Conservation (phyloP, 2,329 filamentous ascomycete species). For the Scedosporium aurantiacum region DNA sequence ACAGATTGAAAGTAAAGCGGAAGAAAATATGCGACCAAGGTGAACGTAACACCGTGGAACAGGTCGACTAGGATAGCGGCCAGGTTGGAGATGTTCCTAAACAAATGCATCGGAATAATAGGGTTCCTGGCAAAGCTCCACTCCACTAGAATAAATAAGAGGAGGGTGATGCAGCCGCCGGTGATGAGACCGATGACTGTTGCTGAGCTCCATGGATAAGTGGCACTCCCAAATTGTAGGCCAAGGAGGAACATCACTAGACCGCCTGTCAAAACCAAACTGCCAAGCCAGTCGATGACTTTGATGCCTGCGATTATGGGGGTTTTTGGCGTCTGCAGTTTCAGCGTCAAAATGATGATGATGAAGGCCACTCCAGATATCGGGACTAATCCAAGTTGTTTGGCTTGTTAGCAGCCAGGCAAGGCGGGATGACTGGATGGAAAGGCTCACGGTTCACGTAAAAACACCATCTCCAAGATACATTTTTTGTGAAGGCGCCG, state of each 20-base stretch:
- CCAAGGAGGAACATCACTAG: constrained; percentile 61
- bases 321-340: constrained; percentile 56
- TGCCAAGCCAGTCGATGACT: constrained; percentile 51
- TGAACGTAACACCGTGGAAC: constrained; percentile 41
- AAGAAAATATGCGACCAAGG: constrained; percentile 57
- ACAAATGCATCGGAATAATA: constrained; percentile 47
- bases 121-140: constrained; percentile 52
- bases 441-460: constrained; percentile 14
- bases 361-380: constrained; percentile 44
- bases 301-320: constrained; percentile 49
- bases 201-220: constrained; percentile 49
- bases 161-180: constrained; percentile 40
- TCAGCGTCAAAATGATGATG: constrained; percentile 50
- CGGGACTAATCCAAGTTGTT: constrained; percentile 23
- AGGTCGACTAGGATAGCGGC: constrained; percentile 68
- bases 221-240: constrained; percentile 56
- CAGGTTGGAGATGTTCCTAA: constrained; percentile 36
- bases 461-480: constrained; percentile 49
- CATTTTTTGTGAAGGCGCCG: constrained; percentile 52
- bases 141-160: constrained; percentile 49
- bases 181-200: constrained; percentile 52
- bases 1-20: constrained; percentile 66
- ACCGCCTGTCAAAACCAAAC: constrained; percentile 49
- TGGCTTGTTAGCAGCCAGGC: constrained; percentile 38
- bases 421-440: constrained; percentile 31